Conservation (phyloP, 179 eudicot species). For the Kewa caespitosa region DNA sequence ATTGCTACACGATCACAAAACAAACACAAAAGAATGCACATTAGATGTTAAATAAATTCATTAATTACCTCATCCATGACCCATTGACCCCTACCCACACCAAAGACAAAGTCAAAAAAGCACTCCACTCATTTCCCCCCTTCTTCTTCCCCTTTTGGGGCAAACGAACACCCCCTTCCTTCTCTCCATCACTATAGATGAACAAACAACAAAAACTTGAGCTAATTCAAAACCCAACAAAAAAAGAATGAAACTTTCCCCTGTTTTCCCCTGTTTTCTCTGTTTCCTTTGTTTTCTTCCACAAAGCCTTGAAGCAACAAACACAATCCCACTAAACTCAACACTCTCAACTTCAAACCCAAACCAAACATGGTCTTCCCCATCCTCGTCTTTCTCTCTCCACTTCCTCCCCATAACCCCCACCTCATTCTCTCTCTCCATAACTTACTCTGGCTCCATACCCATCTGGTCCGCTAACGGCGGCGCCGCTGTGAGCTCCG, state of each 20-base stretch:
- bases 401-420: constrained; percentile 29
- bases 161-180: neutral
- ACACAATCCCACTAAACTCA: constrained; percentile 32
- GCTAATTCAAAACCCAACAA: neutral
- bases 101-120: neutral
- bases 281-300: neutral
- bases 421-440: constrained; percentile 26
- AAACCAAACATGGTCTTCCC: constrained; percentile 37
- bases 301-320: neutral
- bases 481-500: neutral
- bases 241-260: neutral
- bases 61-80: neutral
- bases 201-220: neutral
- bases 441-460: constrained; percentile 30
- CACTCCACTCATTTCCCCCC: neutral
- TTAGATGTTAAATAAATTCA: constrained; percentile 1
- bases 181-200: neutral
- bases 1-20: too few species aligned
- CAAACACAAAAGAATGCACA: neutral
- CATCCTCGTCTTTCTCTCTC: constrained; percentile 31
- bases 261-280: neutral
- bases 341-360: constrained; percentile 33
- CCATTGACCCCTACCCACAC: neutral
- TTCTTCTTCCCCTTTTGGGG: neutral
- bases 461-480: constrained; percentile 34